phyloP scores from a whole-genome alignment of 2,329 filamentous ascomycete genomes.

The Neofusicoccum sp. region DNA sequence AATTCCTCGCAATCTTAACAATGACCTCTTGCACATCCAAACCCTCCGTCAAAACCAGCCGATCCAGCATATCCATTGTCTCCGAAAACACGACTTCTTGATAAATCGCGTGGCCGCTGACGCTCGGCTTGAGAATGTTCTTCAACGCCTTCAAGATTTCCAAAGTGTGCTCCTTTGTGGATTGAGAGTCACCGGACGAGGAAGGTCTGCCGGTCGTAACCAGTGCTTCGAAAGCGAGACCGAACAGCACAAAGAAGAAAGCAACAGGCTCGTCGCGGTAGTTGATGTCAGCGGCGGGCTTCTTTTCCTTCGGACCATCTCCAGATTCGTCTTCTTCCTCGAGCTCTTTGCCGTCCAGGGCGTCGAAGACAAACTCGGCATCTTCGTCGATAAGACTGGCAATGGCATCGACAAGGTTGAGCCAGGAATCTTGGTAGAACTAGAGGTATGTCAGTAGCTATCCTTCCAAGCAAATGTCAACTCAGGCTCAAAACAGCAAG shows the following conservation, averaged over 20 bases:
- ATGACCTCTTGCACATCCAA: conserved; percentile 87
- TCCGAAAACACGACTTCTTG: conserved; percentile 94
- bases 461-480: background rate
- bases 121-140: conserved; percentile 90
- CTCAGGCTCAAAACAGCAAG: background rate
- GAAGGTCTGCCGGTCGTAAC: conserved; percentile 71
- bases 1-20: conserved; percentile 85
- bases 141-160: conserved; percentile 89
- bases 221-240: conserved; percentile 91
- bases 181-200: background rate
- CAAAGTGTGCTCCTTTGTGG: conserved; percentile 71
- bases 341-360: conserved; percentile 74
- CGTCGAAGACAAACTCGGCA: conserved; percentile 96
- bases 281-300: conserved; percentile 69
- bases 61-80: conserved; percentile 92
- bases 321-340: conserved; percentile 24
- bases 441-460: conserved; percentile 29
- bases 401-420: conserved; percentile 95
- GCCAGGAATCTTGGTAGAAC: conserved; percentile 97
- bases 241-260: conserved; percentile 98
- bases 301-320: conserved; percentile 18
- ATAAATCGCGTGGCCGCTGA: conserved; percentile 95
- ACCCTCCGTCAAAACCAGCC: conserved; percentile 86
- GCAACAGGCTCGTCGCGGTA: conserved; percentile 97
- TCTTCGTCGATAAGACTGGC: conserved; percentile 96